Conservation (phyloP, 2,329 filamentous ascomycete genomes). For the Phoma herbarum region DNA sequence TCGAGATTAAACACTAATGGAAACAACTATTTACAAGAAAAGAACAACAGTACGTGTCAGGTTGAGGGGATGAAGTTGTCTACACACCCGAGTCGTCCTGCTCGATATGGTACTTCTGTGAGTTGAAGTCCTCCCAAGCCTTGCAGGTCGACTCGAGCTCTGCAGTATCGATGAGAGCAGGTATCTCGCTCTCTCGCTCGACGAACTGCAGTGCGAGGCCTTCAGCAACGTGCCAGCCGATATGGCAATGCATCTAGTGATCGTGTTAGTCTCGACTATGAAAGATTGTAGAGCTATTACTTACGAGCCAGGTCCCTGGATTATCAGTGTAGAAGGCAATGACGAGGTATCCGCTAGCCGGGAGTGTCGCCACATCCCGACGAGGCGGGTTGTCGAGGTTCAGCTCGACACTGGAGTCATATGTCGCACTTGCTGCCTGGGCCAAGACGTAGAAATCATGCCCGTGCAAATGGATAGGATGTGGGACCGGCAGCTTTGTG, state of each 20-base stretch:
- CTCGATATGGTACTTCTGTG: neutral
- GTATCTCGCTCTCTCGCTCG: slow-evolving; percentile 49
- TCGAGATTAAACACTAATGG: neutral
- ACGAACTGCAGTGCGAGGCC: slow-evolving; percentile 65
- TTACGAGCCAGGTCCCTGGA: slow-evolving; percentile 29
- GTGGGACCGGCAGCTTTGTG: slow-evolving; percentile 44
- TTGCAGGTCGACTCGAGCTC: slow-evolving; percentile 7
- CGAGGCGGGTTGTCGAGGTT: neutral
- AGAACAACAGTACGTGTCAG: neutral
- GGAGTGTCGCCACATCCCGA: neutral
- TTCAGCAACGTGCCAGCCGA: slow-evolving; percentile 63
- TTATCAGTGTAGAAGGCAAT: neutral
- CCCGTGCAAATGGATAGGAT: slow-evolving; percentile 54
- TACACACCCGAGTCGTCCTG: slow-evolving; percentile 11
- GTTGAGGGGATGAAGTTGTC: neutral
- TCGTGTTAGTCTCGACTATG: neutral
- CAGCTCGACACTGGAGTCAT: neutral
- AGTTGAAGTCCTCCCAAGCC: slow-evolving; percentile 7
- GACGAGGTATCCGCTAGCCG: neutral
- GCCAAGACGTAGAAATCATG: slow-evolving; percentile 66
- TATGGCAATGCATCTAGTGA: slow-evolving; percentile 43
- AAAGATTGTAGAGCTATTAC: neutral
- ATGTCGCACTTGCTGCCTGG: slow-evolving; percentile 43
- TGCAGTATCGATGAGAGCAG: neutral
- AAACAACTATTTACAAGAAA: neutral